phyloP scores from a whole-genome alignment of 1,139 yeast species.

The Taphrina confusa region DNA sequence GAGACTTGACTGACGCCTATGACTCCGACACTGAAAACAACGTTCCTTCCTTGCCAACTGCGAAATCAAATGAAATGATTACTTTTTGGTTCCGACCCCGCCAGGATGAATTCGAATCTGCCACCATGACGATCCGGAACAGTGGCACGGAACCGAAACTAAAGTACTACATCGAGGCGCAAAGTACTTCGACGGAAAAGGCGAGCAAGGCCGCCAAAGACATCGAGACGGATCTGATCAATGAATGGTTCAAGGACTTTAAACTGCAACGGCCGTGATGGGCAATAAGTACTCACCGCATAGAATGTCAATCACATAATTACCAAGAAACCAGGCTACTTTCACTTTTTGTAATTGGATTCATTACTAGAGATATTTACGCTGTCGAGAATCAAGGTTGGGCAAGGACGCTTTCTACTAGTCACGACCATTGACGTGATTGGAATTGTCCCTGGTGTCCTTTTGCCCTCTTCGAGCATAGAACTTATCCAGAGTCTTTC shows the following conservation, averaged over 20 bases:
- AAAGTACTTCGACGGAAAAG: background rate
- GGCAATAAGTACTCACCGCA: too few relatives aligned
- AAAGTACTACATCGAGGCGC: slow-evolving; percentile 75
- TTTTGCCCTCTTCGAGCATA: slow-evolving; percentile 48
- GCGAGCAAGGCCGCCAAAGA: slow-evolving; percentile 9
- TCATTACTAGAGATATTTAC: slow-evolving; percentile 7
- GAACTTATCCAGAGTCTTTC: slow-evolving; percentile 91
- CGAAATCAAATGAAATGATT: slow-evolving; percentile 79
- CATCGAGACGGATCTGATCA: slow-evolving; percentile 6
- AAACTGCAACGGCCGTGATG: background rate
- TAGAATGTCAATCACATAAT: too few relatives aligned
- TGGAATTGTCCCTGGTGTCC: slow-evolving; percentile 32
- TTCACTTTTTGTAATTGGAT: background rate
- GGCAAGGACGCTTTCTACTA: background rate
- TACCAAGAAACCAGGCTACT: too few relatives aligned
- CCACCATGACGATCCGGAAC: slow-evolving; percentile 84
- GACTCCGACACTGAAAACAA: slow-evolving; percentile 66
- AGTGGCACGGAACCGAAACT: slow-evolving; percentile 97
- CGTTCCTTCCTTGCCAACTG: slow-evolving; percentile 67
- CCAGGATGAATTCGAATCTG: slow-evolving; percentile 40
- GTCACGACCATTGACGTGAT: slow-evolving; percentile 28
- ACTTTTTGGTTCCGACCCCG: slow-evolving; percentile 55
- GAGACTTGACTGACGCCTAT: slow-evolving; percentile 81
- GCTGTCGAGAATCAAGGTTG: background rate
- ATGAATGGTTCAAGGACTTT: slow-evolving; percentile 7